Conservation (phyloP, 176 grass and related monocot species). For the Oryza glaberrima region DNA sequence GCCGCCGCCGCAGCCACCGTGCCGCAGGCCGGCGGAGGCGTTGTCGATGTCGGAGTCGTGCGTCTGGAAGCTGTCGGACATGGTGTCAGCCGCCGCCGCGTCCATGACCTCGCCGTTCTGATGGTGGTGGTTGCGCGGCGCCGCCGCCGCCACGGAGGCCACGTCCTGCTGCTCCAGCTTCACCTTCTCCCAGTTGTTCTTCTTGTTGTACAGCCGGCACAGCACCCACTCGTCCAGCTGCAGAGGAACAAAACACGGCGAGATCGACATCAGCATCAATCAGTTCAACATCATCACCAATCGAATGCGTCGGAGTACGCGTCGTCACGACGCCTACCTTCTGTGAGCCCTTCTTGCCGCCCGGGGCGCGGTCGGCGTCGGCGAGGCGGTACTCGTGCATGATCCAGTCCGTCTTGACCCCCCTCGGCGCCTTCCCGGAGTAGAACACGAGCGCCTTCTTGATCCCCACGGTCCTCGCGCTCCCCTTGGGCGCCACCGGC, state of each 20-base stretch:
- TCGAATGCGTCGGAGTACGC: background rate
- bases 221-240: slow-evolving; percentile 82
- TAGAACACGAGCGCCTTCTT: slow-evolving; percentile 86
- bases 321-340: slow-evolving; percentile 37
- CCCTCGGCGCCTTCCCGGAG: slow-evolving; percentile 70
- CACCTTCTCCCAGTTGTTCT: slow-evolving; percentile 80
- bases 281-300: background rate
- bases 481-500: slow-evolving; percentile 48
- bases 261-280: background rate
- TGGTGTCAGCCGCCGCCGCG: slow-evolving; percentile 28
- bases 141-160: slow-evolving; percentile 15
- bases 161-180: slow-evolving; percentile 40
- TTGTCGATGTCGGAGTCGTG: slow-evolving; percentile 71
- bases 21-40: slow-evolving; percentile 31
- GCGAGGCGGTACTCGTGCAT: slow-evolving; percentile 86
- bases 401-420: slow-evolving; percentile 82
- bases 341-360: slow-evolving; percentile 56
- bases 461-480: slow-evolving; percentile 45
- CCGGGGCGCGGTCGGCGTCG: slow-evolving; percentile 44
- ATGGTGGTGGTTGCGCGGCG: background rate
- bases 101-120: slow-evolving; percentile 46
- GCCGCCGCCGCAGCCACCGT: background rate
- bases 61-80: slow-evolving; percentile 68
- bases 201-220: slow-evolving; percentile 84
- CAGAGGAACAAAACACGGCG: background rate